Conservation (phyloP, 1,284 basidiomycete species). For the Papiliotrema flavescens region DNA sequence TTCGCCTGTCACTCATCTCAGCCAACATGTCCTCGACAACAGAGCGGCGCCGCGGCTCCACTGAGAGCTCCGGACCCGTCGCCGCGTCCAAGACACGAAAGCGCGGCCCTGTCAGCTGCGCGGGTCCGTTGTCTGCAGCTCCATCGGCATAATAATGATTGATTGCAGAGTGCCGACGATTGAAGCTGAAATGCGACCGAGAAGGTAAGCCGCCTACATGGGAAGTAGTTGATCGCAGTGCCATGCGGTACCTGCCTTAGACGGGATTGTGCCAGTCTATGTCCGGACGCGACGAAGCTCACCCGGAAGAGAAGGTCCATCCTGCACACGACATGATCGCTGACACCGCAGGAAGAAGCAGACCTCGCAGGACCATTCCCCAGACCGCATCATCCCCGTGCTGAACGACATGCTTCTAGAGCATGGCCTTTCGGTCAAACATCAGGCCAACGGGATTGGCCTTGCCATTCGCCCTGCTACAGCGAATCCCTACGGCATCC, state of each 20-base stretch:
- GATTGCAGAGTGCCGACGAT: neutral
- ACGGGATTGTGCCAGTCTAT: constrained; percentile 25
- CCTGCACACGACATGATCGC: neutral
- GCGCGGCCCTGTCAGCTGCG: too few species aligned
- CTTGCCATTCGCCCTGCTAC: neutral
- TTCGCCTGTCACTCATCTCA: too few species aligned
- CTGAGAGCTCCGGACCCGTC: too few species aligned
- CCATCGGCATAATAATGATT: too few species aligned
- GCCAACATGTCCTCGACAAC: too few species aligned
- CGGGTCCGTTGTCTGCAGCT: too few species aligned
- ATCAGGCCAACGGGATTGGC: neutral
- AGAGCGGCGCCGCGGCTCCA: too few species aligned
- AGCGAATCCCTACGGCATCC: too few species aligned
- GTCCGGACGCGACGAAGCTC: constrained; percentile 16
- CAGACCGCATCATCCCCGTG: neutral
- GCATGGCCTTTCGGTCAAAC: neutral
- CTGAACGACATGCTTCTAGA: neutral
- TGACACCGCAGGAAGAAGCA: neutral
- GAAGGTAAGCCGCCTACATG: neutral
- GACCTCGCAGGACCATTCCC: neutral
- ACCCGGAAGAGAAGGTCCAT: neutral
- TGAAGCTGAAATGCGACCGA: constrained; percentile 19
- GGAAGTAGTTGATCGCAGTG: constrained; percentile 5
- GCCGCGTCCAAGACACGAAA: too few species aligned
- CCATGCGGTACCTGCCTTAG: constrained; percentile 32